Conservation (phyloP, 805 yeast species). For the Saturnispora mendoncae region DNA sequence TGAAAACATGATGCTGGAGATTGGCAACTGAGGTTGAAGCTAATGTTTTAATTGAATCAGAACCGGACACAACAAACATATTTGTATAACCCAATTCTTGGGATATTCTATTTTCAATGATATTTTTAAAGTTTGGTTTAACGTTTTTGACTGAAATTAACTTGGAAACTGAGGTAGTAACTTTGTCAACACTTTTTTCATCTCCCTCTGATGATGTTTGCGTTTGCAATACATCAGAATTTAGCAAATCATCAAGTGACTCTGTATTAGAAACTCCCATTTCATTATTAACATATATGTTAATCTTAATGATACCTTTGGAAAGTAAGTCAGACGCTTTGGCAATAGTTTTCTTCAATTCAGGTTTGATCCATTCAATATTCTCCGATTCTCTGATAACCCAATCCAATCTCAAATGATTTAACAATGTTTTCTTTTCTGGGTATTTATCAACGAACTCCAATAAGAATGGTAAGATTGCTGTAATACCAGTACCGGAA, state of each 20-base stretch:
- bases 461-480: conserved; percentile 35
- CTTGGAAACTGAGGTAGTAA: not conserved
- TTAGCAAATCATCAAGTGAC: not conserved
- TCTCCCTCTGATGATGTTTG: conserved; percentile 1
- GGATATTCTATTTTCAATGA: conserved; percentile 18
- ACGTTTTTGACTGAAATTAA: conserved; percentile 7
- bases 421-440: conserved; percentile 16
- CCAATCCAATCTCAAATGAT: conserved; percentile 38
- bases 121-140: conserved; percentile 14
- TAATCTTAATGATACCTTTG: conserved; percentile 12
- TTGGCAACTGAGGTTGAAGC: conserved; percentile 34
- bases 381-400: conserved; percentile 29
- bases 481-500: conserved; percentile 47
- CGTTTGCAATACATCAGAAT: no score
- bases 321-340: conserved; percentile 23
- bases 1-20: conserved; percentile 30
- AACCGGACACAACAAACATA: conserved; percentile 39
- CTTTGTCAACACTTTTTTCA: not conserved
- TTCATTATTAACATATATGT: conserved; percentile 13
- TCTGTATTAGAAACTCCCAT: conserved; percentile 1
- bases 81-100: conserved; percentile 29
- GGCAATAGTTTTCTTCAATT: conserved; percentile 28
- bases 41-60: conserved; percentile 31
- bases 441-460: conserved; percentile 22
- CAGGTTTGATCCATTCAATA: conserved; percentile 34